Conservation (phyloP, 495 filamentous ascomycete species). For the Penicillium mononematosum region DNA sequence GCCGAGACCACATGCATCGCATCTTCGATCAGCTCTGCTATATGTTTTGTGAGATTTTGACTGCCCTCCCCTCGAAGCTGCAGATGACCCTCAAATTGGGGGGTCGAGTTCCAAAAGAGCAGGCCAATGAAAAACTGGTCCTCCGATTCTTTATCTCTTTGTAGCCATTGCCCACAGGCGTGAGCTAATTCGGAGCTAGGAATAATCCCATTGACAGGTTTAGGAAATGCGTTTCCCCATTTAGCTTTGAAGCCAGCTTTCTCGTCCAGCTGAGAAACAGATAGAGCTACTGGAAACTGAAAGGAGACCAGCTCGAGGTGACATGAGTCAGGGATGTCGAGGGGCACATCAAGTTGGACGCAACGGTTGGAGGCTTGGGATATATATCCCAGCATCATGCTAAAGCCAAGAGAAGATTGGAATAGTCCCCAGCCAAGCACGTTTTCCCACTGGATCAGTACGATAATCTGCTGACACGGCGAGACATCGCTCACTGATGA, state of each 20-base stretch:
- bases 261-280: not conserved
- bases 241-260: not conserved
- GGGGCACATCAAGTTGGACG: slow-evolving; percentile 10
- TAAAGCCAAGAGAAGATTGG: slow-evolving; percentile 15
- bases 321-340: not conserved
- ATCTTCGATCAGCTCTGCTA: slow-evolving; percentile 1
- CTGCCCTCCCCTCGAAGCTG: not conserved
- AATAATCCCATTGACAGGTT: not conserved
- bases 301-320: slow-evolving; percentile 7
- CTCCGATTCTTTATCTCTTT: slow-evolving; percentile 6
- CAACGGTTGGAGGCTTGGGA: slow-evolving; percentile 4
- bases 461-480: slow-evolving; percentile 12
- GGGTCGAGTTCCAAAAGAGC: slow-evolving; percentile 13
- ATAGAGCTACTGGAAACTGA: not conserved
- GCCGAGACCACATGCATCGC: not conserved
- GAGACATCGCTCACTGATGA: slow-evolving; percentile 4
- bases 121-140: slow-evolving; percentile 13
- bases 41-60: not conserved
- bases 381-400: slow-evolving; percentile 19
- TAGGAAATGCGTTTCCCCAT: not conserved
- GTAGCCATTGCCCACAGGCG: slow-evolving; percentile 14
- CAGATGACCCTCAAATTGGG: too few relatives aligned
- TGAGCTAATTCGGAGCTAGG: slow-evolving; percentile 1
- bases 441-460: slow-evolving; percentile 15
- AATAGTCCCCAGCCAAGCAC: slow-evolving; percentile 13